Percentiles rank a stretch among this genome's conserved stretches.
phyloP scores from a whole-genome alignment of 805 yeast species.

The Teunomyces stri region DNA sequence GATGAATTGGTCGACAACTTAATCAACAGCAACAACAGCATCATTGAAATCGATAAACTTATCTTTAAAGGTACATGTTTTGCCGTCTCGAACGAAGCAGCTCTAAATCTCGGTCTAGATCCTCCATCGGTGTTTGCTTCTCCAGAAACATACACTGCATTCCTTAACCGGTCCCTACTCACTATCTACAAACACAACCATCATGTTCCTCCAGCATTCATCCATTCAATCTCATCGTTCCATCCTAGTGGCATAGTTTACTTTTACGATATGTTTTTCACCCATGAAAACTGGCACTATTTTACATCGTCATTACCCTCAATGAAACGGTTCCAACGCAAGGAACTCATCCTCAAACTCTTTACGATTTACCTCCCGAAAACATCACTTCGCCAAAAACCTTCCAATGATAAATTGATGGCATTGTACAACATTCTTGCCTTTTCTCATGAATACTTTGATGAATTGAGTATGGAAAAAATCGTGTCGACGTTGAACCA shows the following conservation, averaged over 20 bases:
- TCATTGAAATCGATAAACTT: constrained; percentile 35
- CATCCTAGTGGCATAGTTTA: constrained; percentile 12
- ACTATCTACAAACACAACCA: constrained; percentile 6
- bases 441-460: constrained; percentile 16
- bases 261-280: constrained; percentile 25
- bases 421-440: constrained; percentile 18
- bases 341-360: constrained; percentile 16
- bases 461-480: constrained; percentile 19
- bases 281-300: constrained; percentile 15
- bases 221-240: constrained; percentile 22
- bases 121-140: constrained; percentile 9
- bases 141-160: constrained; percentile 20
- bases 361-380: constrained; percentile 12
- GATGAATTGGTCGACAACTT: constrained; percentile 11
- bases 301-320: constrained; percentile 12
- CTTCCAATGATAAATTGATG: constrained; percentile 7
- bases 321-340: constrained; percentile 28
- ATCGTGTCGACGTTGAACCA: constrained; percentile 12
- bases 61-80: constrained; percentile 34
- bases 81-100: constrained; percentile 24
- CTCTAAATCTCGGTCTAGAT: constrained; percentile 6
- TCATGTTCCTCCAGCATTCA: constrained; percentile 7
- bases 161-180: constrained; percentile 18
- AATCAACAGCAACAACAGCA: constrained; percentile 5
- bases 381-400: neutral